These are phyloP conservation scores for Starmera dryadoides DNA, from an alignment of 805 yeast genomes.

Conservation along the genomic window DNA sequence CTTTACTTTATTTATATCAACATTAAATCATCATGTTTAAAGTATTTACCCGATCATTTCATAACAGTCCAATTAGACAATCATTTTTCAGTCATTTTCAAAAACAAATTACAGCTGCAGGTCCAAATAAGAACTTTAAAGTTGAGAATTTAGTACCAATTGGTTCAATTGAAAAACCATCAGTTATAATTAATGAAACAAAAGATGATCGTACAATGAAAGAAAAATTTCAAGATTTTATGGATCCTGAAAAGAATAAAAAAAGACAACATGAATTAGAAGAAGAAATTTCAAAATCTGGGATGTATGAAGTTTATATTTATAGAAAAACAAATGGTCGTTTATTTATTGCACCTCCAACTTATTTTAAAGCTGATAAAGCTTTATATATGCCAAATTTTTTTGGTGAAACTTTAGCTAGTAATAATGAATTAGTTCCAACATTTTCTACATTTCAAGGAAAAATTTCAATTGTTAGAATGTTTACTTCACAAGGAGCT, in stretches of 20 bases:
- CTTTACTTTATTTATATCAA: too few relatives aligned
- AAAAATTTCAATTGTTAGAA: conserved; percentile 56
- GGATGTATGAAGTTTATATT: conserved; percentile 57
- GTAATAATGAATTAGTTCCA: conserved; percentile 20
- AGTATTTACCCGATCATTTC: too few relatives aligned
- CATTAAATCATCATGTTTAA: too few relatives aligned
- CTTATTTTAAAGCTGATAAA: conserved; percentile 65
- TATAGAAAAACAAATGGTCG: conserved; percentile 77
- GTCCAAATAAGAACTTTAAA: conserved; percentile 25
- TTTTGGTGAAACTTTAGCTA: conserved; percentile 44
- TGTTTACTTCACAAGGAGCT: conserved; percentile 65
- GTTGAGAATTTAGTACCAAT: conserved; percentile 35
- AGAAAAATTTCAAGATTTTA: conserved; percentile 37
- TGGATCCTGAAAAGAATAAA: conserved; percentile 40
- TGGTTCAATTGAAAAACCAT: conserved; percentile 35
- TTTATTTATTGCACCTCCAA: conserved; percentile 74
- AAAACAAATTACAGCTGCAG: conserved; percentile 27
- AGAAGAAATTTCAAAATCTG: conserved; percentile 57
- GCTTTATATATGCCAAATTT: conserved; percentile 82
- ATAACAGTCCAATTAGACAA: background rate
- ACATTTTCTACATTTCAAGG: conserved; percentile 34
- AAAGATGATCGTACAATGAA: conserved; percentile 20
- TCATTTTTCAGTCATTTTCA: conserved; percentile 22
- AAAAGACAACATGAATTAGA: conserved; percentile 47
- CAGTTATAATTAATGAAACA: conserved; percentile 30